Base-by-base conservation (phyloP, 805 yeast species). In the Vanderwaltozyma verrucispora region DNA sequence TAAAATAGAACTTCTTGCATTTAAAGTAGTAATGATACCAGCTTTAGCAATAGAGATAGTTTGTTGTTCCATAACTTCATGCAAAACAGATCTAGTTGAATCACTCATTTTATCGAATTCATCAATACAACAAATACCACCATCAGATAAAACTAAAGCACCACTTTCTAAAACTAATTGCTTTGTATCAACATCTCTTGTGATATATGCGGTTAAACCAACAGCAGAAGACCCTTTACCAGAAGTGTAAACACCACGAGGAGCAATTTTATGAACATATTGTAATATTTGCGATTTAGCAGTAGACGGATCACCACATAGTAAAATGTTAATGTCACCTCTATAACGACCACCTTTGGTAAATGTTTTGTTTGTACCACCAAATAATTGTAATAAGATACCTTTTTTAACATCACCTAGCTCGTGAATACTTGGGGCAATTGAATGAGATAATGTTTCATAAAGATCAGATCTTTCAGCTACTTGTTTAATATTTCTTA, bases 141-240 rank as follows among this genome's bases (percentile, higher is more conserved):
- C 97, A 62, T 92, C 98, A 9, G 96, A 85, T 31, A 92, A 68
- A 12, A 92, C 97, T 45, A 92, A 69, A 0, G 99, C 99, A 59
- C 99, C 99, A 51, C 87, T 75, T 58, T 92, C 99, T 37, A 92
- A 69, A 3, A 92, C 98, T 35, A 89, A 64, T 59, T 92, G 98
- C 52, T 77, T 83, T 0, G 97, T 86, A 52, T 92, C 97, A 20
- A 83, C 72, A 58, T 92, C 99, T 53, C 96, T 71, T 8, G 98
- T 88, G 39, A 92, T 80, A 58, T 92, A 92, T 0, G 99, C 98
- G 1, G 99, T 92, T 53, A 92, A 69, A 69, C 99, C 99, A 35
- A 92, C 99, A 0, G 99, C 99, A 24, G 98, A 92, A 1, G 96
- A 87, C 36, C 98, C 98, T 54, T 92, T 92, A 61, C 99, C 99